Conservation (phyloP, 306 rosid species). For the Rosa rugosa region DNA sequence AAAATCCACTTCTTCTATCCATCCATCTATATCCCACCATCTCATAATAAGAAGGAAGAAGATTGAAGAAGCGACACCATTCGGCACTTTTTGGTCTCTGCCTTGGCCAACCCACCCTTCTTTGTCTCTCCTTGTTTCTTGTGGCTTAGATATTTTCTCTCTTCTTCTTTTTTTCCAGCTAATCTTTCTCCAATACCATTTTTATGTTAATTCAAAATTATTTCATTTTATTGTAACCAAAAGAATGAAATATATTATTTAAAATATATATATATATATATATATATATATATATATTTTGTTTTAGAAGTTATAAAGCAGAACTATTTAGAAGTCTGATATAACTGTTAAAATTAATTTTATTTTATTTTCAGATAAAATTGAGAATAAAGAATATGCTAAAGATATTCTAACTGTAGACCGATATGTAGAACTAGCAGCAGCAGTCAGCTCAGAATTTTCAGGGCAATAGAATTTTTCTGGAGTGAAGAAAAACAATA, state of each 20-base stretch:
- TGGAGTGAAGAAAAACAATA: background rate
- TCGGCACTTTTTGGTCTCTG: conserved; percentile 6
- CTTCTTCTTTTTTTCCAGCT: background rate
- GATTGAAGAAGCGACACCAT: background rate
- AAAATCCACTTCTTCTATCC: background rate
- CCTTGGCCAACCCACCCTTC: conserved; percentile 12
- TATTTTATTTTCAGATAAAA: too few species aligned
- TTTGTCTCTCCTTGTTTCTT: conserved; percentile 13
- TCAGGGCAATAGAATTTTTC: background rate
- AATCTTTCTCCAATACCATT: background rate
- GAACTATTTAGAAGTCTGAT: too few species aligned
- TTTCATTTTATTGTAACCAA: too few species aligned
- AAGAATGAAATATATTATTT: too few species aligned
- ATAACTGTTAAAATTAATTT: too few species aligned
- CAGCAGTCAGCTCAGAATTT: background rate
- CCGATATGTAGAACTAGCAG: too few species aligned
- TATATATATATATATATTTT: too few species aligned
- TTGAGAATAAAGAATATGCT: too few species aligned
- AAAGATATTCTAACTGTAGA: too few species aligned
- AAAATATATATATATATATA: too few species aligned
- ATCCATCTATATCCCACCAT: background rate
- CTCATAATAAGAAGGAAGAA: background rate
- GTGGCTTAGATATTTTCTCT: conserved; percentile 28
- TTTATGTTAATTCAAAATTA: background rate
- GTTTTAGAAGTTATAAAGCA: too few species aligned